Base-by-base conservation (phyloP, 1,284 basidiomycete species). In the Boletus smithii region DNA sequence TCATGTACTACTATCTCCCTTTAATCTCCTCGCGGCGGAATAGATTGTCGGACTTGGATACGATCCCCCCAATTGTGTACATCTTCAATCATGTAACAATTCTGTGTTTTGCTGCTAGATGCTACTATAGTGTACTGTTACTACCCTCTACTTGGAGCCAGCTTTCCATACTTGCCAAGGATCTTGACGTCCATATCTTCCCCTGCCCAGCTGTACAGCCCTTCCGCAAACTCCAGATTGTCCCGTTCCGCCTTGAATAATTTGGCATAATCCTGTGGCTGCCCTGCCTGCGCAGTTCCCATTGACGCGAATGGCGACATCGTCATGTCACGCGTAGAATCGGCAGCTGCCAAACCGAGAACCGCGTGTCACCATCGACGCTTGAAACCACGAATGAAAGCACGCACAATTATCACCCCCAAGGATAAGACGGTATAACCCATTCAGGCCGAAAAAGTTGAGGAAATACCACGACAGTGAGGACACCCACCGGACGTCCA, bases 381-480 rank as follows among this genome's bases (percentile, higher is more conserved):
- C 29, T 40, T n/a, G 42, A 49, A 54, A 44, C 35, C 44, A 53
- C 46, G 48, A 46, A 42, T 5, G 40, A 49, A 49, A 35, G 31
- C 26, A 72, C 85, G 63, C 59, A 95, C 94, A 80, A 62, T 97
- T 95, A 51, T 94, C 91, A 40, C 81, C 81, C 8, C 97, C 97
- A 49, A 99, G 83, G 45, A 99, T 81, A 46, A 98, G 83, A 50
- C 88, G 86, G 74, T 97, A 98, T 11, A 99, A 73, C 14, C 95
- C 94, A 63, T 97, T 98, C 49, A 99, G 74, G 45, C 97, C 97
- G 66, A 99, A 99, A 67, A 98, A 90, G 73, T 97, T 98, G 59
- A 99, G 81, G 71, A 99, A 99, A 72, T 99, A 99, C 97, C 97
- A 99, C 24, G 92, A 95, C 49, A 99, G 76, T 9, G 95, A 97